Base-by-base conservation (phyloP, 257 asterid genomes). In the Salvia splendens region DNA sequence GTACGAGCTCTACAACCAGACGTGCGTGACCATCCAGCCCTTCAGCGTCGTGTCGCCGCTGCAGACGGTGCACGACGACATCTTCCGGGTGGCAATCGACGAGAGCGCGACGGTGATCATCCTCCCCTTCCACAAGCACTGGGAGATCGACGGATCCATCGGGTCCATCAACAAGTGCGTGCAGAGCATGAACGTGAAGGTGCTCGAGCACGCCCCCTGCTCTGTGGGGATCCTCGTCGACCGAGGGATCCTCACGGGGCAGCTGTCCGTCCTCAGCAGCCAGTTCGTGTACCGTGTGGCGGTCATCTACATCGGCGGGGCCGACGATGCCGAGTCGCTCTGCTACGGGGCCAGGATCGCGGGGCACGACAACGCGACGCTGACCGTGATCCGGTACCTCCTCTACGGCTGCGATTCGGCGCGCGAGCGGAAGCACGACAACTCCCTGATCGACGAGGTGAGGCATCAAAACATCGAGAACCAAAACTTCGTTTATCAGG, bases 61-160 rank as follows among this genome's bases (percentile, higher is more conserved):
- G 1, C 85, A 83, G 12, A 75, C 83, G 0, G 78, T 85, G 83
- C 91, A 88, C 38, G 89, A 83, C 1, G 97, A 91, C 67, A 72
- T 88, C 2, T 83, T 77, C 24, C 78, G 93, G 0, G 59, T 88
- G 11, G 87, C 91, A 0, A 15, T 80, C 0, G 95, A 86, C 64
- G 89, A 88, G 45, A 71, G 68, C 8, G 90, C 86, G 1, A 85
- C 74, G 12, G 66, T 91, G 2, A 15, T 86, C 52, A 81, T 91
- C 17, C 81, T 91, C 3, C 97, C 96, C 0, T 91, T 86, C 61
- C 96, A 91, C 82, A 88, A 83, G 74, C 85, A 69, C 10, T 88
- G 95, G 91, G 95, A 80, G 56, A 83, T 88, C 46, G 96, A 91
- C 62, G 95, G 96, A 2, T 82, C 95, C 4, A 71, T 91, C 3